A percentile compares a stretch with the other conserved stretches of the same genome.
phyloP scores from a whole-genome alignment of 108 stramenopile species.

The Skeletonema potamos region DNA sequence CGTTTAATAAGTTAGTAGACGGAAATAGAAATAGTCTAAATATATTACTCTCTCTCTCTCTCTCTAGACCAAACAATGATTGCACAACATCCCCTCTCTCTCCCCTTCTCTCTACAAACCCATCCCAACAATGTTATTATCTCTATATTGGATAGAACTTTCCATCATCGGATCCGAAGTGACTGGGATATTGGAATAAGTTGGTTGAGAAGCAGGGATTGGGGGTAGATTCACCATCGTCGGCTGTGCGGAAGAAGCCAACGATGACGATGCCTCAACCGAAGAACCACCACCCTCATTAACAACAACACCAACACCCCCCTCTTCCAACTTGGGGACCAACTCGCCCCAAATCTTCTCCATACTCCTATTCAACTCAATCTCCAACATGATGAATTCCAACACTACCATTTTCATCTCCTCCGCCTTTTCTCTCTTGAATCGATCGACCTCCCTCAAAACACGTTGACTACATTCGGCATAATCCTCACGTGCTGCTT shows the following conservation, averaged over 20 bases:
- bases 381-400: conserved; percentile 92
- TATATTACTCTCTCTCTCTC: too few relatives aligned
- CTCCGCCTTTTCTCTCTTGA: conserved; percentile 94
- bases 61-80: too few relatives aligned
- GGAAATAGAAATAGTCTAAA: too few relatives aligned
- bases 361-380: conserved; percentile 92
- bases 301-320: background rate
- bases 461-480: conserved; percentile 85
- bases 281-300: background rate
- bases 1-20: too few relatives aligned
- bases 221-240: conserved; percentile 22
- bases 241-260: background rate
- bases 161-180: conserved; percentile 28
- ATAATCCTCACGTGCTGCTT: conserved; percentile 83
- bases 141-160: conserved; percentile 44
- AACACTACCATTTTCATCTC: conserved; percentile 92
- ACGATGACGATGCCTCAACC: background rate
- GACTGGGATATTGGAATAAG: conserved; percentile 34
- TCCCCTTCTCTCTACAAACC: conserved; percentile 41
- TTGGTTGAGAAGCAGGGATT: conserved; percentile 14
- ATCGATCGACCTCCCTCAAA: conserved; percentile 94
- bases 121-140: conserved; percentile 33
- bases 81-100: too few relatives aligned
- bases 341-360: conserved; percentile 91
- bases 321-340: conserved; percentile 83